Base-by-base conservation (phyloP, 202 grass and related monocot genomes). In the Bolboschoenoplectus hybrid region DNA sequence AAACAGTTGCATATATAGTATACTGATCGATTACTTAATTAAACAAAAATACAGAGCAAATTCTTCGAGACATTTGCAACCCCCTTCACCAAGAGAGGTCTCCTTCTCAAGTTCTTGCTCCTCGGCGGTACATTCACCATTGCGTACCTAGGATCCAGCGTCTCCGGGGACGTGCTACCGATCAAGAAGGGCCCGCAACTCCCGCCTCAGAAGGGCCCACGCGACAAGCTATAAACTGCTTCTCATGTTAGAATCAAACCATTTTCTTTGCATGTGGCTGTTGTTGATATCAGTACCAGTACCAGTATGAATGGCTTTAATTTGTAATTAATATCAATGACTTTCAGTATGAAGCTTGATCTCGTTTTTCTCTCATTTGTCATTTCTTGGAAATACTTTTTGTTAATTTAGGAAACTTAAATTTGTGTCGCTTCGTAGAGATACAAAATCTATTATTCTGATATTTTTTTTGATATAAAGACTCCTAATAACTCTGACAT, bases 121-220 rank as follows among this genome's bases (percentile, higher is more conserved):
- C 41, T 99, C 40, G 93, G 97, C 45, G 91, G 97, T 32, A 93
- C 90, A 40, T 97, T 90, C 36, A 79, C 86, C 60, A 69, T 99
- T 45, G 97, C 92, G 35, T 99, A 94, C 93, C 81, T 94, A 44
- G 85, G 93, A 79, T 88, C 97, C 16, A 84, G 82, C 16, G 91
- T 89, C 69, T 83, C 97, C 0, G 88, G 92, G 19, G 93, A 97
- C 88, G 53, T 99, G 6, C 90, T 99, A 39, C 97, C 97, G 9
- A 99, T 99, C 92, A 96, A 97, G 97, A 97, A 97, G 89, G 97
- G 97, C 14, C 97, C 97, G 9, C 97, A 99, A 89, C 81, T 88
- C 67, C 93, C 97, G 5, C 97, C 97, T 46, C 57, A 82, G 82
- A 62, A 50, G 4, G 97, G 97, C 4, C 97, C 97, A 8, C 92